Base-by-base conservation (phyloP, 306 rosid genomes). In the Cercis canadensis region DNA sequence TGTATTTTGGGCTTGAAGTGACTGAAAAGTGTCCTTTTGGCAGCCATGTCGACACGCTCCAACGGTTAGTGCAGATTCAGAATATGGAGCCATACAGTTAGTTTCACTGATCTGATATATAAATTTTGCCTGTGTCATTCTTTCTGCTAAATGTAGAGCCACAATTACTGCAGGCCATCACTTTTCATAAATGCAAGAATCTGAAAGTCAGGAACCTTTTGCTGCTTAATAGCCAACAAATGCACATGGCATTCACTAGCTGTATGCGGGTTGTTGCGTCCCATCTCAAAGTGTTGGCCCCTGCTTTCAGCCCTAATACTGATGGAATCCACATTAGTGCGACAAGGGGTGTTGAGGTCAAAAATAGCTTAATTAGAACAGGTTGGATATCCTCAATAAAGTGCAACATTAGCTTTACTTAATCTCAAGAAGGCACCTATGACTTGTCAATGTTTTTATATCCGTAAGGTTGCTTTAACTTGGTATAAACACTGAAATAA, bases 251-350 rank as follows among this genome's bases (percentile, higher is more conserved):
- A 56, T 81, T 93, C 68, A 87, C 87, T 11, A 81, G 57, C 62
- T 93, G 98, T 64, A 86, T 73, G 70, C 81, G 90, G 7, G 96
- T 93, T 63, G 57, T 65, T 32, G 94, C 80, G 6, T 87, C 96
- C 46, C 54, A 76, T 67, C 89, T 93, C 68, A 66, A 59, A 47
- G 89, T 90, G 54, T 76, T 86, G 18, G 97, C 97, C 1, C 94
- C 98, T 63, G 73, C 83, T 54, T 50, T 16, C 67, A 93, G 98
- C 74, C 97, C 98, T 24, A 93, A 93, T 69, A 93, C 98, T 11
- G 98, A 90, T 75, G 98, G 96, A 81, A 83, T 94, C 78, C 98
- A 90, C 83, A 89, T 94, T 44, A 94, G 97, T 65, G 72, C 82
- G 13, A 75, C 94, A 33, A 87, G 33, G 69, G 77, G 90, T 14